Conservation (phyloP, 2,329 filamentous ascomycete genomes). For the Colletotrichum horii region DNA sequence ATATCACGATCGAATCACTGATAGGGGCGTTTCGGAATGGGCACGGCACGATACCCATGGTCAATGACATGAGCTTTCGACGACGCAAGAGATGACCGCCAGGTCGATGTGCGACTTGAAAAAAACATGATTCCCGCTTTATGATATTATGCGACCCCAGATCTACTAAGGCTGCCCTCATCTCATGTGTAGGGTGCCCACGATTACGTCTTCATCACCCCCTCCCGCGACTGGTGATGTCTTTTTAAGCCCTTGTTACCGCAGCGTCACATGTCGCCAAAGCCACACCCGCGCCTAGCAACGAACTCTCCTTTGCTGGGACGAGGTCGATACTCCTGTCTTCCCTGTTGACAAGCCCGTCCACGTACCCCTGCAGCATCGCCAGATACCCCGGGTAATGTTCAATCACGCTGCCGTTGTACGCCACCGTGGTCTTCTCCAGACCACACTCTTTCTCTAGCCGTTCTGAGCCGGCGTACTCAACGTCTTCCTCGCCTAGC, state of each 20-base stretch:
- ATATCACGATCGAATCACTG: background rate
- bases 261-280: constrained; percentile 44
- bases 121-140: background rate
- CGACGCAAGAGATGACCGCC: background rate
- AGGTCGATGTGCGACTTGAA: background rate
- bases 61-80: background rate
- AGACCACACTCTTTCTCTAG: constrained; percentile 57
- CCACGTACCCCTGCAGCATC: constrained; percentile 67
- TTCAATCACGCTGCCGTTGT: constrained; percentile 81
- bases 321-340: constrained; percentile 63
- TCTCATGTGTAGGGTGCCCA: background rate
- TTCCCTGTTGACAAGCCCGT: constrained; percentile 55
- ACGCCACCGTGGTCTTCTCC: constrained; percentile 67
- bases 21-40: background rate
- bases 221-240: background rate
- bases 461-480: constrained; percentile 27
- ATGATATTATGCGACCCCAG: background rate
- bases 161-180: background rate
- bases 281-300: constrained; percentile 77
- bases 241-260: background rate
- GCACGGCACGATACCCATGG: background rate
- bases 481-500: constrained; percentile 37
- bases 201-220: background rate
- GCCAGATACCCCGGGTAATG: constrained; percentile 73
- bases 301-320: constrained; percentile 74